phyloP scores from a whole-genome alignment of 495 filamentous ascomycete species.

The Penicillium bialowiezense region DNA sequence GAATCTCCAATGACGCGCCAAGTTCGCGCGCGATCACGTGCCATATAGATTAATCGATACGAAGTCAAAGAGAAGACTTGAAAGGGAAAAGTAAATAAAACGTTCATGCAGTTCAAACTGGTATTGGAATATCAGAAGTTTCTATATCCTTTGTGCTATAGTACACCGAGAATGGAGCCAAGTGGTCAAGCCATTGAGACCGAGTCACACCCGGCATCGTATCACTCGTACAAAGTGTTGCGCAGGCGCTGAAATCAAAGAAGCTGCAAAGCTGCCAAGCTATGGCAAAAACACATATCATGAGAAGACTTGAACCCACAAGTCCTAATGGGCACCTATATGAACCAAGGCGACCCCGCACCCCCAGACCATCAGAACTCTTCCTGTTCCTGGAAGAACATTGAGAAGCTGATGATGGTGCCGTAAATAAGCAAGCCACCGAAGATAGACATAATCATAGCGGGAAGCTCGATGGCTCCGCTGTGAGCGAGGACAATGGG shows the following conservation, averaged over 20 bases:
- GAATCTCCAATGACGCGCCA: constrained; percentile 10
- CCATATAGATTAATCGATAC: background rate
- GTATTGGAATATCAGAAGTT: background rate
- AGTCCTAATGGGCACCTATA: background rate
- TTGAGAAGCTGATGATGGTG: constrained; percentile 93
- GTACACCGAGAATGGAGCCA: constrained; percentile 21
- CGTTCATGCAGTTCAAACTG: background rate
- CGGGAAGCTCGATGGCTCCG: constrained; percentile 71
- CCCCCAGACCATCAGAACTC: constrained; percentile 60
- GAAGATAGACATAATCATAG: constrained; percentile 92
- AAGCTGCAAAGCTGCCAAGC: constrained; percentile 1
- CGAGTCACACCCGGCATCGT: constrained; percentile 7
- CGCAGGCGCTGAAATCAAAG: constrained; percentile 19
- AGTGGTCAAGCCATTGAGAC: constrained; percentile 14
- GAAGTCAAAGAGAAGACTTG: too few species aligned
- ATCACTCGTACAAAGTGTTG: constrained; percentile 16
- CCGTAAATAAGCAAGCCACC: constrained; percentile 94
- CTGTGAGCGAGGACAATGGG: constrained; percentile 87
- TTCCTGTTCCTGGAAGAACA: constrained; percentile 97
- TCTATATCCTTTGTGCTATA: constrained; percentile 27
- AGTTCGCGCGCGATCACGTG: constrained; percentile 16
- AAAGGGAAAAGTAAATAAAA: background rate
- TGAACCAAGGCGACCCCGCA: background rate
- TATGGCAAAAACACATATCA: constrained; percentile 14
- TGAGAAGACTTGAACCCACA: constrained; percentile 1